These are phyloP conservation scores for Cercospora zeina DNA, from an alignment of 2,329 filamentous ascomycete species.

Conservation along the genomic window DNA sequence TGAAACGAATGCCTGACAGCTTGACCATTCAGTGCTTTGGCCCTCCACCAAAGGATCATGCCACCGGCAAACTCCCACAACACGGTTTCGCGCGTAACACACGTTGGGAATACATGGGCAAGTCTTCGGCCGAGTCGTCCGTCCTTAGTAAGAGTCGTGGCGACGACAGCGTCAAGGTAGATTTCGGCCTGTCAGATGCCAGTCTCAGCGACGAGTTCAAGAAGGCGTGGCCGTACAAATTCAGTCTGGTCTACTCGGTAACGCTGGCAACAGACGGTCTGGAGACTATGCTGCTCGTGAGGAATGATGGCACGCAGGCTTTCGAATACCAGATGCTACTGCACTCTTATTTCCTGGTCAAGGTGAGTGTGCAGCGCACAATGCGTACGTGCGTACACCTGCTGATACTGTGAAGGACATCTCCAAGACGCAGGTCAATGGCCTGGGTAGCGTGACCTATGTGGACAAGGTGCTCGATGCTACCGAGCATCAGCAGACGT, in stretches of 20 bases:
- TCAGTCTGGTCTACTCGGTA: conserved; percentile 74
- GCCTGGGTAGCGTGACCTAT: conserved; percentile 75
- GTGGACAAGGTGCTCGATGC: conserved; percentile 75
- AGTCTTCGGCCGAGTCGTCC: conserved; percentile 67
- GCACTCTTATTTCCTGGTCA: conserved; percentile 83
- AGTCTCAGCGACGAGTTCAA: conserved; percentile 68
- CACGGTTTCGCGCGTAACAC: conserved; percentile 92
- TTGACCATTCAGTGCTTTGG: conserved; percentile 72
- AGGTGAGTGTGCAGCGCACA: conserved; percentile 57
- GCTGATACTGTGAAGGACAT: conserved; percentile 65
- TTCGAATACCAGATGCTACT: conserved; percentile 92
- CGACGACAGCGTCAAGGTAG: conserved; percentile 80
- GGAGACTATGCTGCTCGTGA: conserved; percentile 79
- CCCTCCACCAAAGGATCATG: conserved; percentile 66
- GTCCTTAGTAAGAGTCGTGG: conserved; percentile 44
- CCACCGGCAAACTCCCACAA: conserved; percentile 79
- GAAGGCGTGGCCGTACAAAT: conserved; percentile 79
- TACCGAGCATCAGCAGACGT: conserved; percentile 63
- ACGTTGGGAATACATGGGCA: conserved; percentile 91
- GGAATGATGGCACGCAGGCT: conserved; percentile 77
- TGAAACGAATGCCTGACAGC: conserved; percentile 1
- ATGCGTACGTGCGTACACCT: conserved; percentile 13
- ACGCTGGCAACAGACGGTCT: conserved; percentile 60
- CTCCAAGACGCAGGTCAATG: conserved; percentile 67
- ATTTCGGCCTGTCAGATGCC: conserved; percentile 82